These are phyloP conservation scores for Ramularia endophylla DNA, from an alignment of 2,329 filamentous ascomycete species.

Conservation along the genomic window DNA sequence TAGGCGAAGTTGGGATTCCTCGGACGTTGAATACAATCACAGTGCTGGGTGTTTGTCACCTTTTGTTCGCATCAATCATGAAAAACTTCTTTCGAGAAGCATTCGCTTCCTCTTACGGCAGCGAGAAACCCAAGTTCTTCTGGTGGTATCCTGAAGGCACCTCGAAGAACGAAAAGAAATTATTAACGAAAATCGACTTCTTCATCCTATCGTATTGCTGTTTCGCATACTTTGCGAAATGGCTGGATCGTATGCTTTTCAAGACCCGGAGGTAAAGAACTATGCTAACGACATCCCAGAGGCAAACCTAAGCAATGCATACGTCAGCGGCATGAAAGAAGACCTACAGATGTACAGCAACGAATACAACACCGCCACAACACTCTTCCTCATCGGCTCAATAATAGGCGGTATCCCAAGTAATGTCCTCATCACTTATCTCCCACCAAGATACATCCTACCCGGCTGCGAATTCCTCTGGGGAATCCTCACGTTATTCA, in stretches of 20 bases:
- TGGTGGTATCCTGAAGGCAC: conserved; percentile 18
- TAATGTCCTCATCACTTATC: conserved; percentile 32
- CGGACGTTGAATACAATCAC: too few relatives aligned
- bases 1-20: too few relatives aligned
- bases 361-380: conserved; percentile 30
- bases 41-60: neutral
- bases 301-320: conserved; percentile 39
- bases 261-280: too few relatives aligned
- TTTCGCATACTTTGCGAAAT: conserved; percentile 15
- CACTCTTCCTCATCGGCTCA: conserved; percentile 24
- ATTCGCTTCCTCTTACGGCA: conserved; percentile 12
- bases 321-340: conserved; percentile 39
- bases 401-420: conserved; percentile 36
- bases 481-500: conserved; percentile 36
- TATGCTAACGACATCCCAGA: conserved; percentile 10
- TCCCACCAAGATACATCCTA: conserved; percentile 19
- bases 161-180: conserved; percentile 9
- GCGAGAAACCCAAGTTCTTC: conserved; percentile 12
- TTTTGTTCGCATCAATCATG: neutral
- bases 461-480: conserved; percentile 37
- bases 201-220: conserved; percentile 16
- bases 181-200: conserved; percentile 18
- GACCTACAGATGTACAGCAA: conserved; percentile 35
- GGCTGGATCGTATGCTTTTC: conserved; percentile 11
- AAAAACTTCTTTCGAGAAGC: conserved; percentile 11